Base-by-base conservation (phyloP, 306 rosid genomes). In the Glycine soja region DNA sequence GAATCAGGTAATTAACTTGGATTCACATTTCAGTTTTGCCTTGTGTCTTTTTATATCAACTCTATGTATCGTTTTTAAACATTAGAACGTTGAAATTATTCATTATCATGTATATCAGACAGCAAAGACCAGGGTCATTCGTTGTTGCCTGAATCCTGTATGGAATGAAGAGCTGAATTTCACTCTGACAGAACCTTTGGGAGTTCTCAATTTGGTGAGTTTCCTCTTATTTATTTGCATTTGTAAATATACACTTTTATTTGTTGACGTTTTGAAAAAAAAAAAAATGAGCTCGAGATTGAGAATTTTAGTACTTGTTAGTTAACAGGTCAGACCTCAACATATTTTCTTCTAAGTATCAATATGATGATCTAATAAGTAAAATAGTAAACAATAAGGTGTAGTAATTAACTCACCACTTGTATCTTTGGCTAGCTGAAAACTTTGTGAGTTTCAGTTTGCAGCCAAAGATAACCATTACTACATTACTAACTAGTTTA, bases 111-210 rank as follows among this genome's bases (percentile, higher is more conserved):
- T 24, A 24, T 75, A 40, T 24, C 91, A 93, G 97, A 85, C 86
- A 62, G 90, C 90, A 24, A 93, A 91, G 87, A 93, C 97, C 67
- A 91, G 84, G 88, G 97, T 93, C 71, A 93, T 93, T 84, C 73
- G 90, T 59, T 85, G 96, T 62, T 62, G 43, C 68, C 32, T 62
- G 68, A 62, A 62, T 62, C 68, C 78, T 90, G 91, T 93, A 65
- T 93, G 97, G 97, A 91, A 93, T 81, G 97, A 91, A 80, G 97
- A 91, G 81, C 82, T 93, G 10, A 91, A 78, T 81, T 91, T 93
- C 82, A 59, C 78, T 38, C 97, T 62, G 9, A 62, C 68, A 2
- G 68, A 62, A 30, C 43, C 68, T 7, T 52, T 67, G 15, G 87
- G 87, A 64, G 75, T 86, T 83, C 84, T 91, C 62, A 86, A 82